Evolutionary conservation across 768 basidiomycete genomes (phyloP).

Genomic region (Clitopilus hobsonii): DNA sequence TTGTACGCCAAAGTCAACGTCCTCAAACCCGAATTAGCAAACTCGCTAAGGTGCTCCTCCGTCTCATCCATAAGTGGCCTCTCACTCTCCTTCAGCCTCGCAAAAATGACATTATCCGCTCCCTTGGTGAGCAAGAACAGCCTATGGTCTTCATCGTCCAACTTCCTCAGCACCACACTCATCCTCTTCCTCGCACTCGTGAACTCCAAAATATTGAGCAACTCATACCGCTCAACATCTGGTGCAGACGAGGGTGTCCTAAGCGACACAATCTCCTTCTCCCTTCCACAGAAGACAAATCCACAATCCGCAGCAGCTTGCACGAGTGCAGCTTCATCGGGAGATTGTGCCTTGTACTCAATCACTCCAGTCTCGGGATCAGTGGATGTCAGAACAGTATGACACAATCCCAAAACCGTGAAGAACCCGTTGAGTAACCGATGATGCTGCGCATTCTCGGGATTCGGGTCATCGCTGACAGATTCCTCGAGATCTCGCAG

Average conservation of each 20-base stretch:
- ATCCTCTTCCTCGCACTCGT: slow-evolving; percentile 91
- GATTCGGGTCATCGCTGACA: slow-evolving; percentile 40
- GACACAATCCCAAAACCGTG: slow-evolving; percentile 86
- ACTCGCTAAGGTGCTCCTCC: slow-evolving; percentile 77
- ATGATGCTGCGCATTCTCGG: slow-evolving; percentile 50
- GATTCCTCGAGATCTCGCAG: slow-evolving; percentile 59
- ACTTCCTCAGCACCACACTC: slow-evolving; percentile 82
- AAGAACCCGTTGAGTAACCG: slow-evolving; percentile 83
- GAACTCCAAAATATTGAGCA: slow-evolving; percentile 92
- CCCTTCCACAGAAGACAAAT: slow-evolving; percentile 86
- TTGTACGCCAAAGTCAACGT: slow-evolving; percentile 93
- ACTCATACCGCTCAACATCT: slow-evolving; percentile 74
- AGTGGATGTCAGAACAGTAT: slow-evolving; percentile 80
- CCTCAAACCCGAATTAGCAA: slow-evolving; percentile 81
- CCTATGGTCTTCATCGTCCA: slow-evolving; percentile 50
- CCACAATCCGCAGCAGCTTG: slow-evolving; percentile 95
- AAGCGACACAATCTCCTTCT: slow-evolving; percentile 69
- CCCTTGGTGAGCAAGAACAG: slow-evolving; percentile 83
- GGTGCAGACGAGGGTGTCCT: slow-evolving; percentile 66
- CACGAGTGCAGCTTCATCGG: slow-evolving; percentile 96
- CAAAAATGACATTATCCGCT: slow-evolving; percentile 95
- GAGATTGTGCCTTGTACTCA: slow-evolving; percentile 92
- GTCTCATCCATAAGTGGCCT: slow-evolving; percentile 70
- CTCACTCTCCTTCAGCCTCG: slow-evolving; percentile 64
- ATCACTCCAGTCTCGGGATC: slow-evolving; percentile 67